These are phyloP conservation scores for Inga leiocalycina DNA, from an alignment of 306 rosid species.

Conservation along the genomic window DNA sequence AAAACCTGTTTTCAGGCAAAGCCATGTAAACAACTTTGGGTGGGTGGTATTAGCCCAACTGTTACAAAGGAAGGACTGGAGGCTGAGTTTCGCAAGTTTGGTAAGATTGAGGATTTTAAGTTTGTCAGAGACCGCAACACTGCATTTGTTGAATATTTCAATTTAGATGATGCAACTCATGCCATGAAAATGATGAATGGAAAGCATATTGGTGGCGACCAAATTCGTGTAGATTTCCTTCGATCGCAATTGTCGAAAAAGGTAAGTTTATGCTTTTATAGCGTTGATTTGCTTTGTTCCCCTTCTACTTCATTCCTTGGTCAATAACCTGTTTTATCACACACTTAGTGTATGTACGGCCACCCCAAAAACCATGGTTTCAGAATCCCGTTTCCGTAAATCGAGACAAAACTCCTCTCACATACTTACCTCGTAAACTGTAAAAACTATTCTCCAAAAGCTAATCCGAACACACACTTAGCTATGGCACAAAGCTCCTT, in stretches of 20 bases:
- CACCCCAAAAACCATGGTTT: too few species aligned
- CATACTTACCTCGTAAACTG: too few species aligned
- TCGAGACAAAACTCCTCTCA: too few species aligned
- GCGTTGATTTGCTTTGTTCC: constrained; percentile 19
- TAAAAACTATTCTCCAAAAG: too few species aligned
- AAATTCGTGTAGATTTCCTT: constrained; percentile 88
- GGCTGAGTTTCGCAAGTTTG: constrained; percentile 79
- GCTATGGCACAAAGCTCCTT: neutral
- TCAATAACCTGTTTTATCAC: constrained; percentile 16
- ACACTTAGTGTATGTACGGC: too few species aligned
- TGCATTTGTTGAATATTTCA: constrained; percentile 84
- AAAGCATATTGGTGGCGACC: constrained; percentile 85
- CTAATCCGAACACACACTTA: neutral
- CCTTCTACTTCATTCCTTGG: constrained; percentile 5
- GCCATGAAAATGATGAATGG: constrained; percentile 93
- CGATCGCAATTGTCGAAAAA: constrained; percentile 75
- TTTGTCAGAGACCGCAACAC: constrained; percentile 85
- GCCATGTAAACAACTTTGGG: constrained; percentile 88
- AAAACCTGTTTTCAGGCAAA: constrained; percentile 68
- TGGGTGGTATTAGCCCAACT: constrained; percentile 89
- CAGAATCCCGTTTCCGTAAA: too few species aligned
- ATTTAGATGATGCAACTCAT: constrained; percentile 84
- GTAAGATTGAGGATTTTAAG: constrained; percentile 85
- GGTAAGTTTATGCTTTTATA: constrained; percentile 48
- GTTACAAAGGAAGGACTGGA: constrained; percentile 83